Percentiles rank a stretch among this genome's conserved stretches.
phyloP scores from a whole-genome alignment of 208 protist species.

The Leishmania aethiopica region DNA sequence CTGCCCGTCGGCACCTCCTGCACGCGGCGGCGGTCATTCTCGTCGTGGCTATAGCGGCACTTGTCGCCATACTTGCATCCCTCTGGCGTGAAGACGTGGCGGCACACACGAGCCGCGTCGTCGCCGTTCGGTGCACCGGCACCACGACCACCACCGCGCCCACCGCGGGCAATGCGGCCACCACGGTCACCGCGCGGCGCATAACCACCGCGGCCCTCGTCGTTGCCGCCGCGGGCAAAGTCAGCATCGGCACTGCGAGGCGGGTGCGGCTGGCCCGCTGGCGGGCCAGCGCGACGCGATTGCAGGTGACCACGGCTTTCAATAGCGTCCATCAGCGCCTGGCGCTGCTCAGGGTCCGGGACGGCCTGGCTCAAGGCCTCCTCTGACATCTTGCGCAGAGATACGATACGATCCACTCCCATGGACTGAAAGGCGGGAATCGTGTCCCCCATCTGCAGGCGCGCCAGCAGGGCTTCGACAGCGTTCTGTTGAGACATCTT shows the following conservation, averaged over 20 bases:
- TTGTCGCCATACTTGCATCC: constrained; percentile 83
- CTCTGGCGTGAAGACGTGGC: constrained; percentile 68
- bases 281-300: constrained; percentile 39
- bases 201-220: constrained; percentile 32
- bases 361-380: constrained; percentile 66
- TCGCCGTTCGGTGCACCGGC: constrained; percentile 19
- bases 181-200: constrained; percentile 38
- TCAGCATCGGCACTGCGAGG: constrained; percentile 45
- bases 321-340: constrained; percentile 72
- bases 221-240: constrained; percentile 28
- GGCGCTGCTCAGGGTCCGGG: constrained; percentile 73
- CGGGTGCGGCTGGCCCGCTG: constrained; percentile 37
- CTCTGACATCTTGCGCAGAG: constrained; percentile 74
- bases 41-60: constrained; percentile 84
- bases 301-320: constrained; percentile 63
- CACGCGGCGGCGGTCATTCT: constrained; percentile 35
- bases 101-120: constrained; percentile 51
- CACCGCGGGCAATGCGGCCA: constrained; percentile 29
- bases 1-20: constrained; percentile 25
- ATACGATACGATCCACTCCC: constrained; percentile 74
- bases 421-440: constrained; percentile 77
- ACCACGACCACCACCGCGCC: constrained; percentile 38
- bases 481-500: constrained; percentile 43
- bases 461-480: constrained; percentile 76
- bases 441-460: constrained; percentile 72